Evolutionary conservation across 2,329 filamentous ascomycete species (phyloP), one percentile per base, ranked within the genome.

Genomic region (Ascocoryne sarcoides): DNA sequence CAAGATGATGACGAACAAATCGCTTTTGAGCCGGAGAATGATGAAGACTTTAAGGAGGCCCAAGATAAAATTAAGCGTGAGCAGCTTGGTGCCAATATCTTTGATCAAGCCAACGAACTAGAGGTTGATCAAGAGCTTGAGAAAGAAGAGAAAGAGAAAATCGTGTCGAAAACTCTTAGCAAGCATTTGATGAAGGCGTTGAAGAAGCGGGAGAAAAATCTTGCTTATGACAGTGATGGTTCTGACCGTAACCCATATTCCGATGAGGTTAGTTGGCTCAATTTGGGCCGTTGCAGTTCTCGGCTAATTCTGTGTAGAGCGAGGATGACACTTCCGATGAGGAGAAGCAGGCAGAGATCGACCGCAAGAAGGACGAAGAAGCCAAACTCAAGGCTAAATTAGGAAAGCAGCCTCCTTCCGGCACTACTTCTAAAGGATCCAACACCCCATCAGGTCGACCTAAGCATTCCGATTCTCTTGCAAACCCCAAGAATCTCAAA

Each of bases 1-100:
- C 85, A 89, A 51, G 85, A 94, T 54, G 87, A 93, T 54, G 87
- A 94, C 56, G 87, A 93, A 58, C 77, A 83, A 16, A 73, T 78
- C 2, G 74, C 82, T 31, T 75, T 87, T 37, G 86, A 92, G 51
- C 70, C 69, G 12, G 84, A 92, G 37, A 79, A 88, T 36, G 87
- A 94, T 45, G 89, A 95, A 50, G 84, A 89, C 36, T 65, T 72
- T 10, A 87, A 86, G 54, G 76, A 83, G 14, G 71, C 82, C 0
- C 79, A 82, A 47, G 79, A 81, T 10, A 70, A 81, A 38, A 80
- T 89, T 50, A 85, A 84, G 50, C 76, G 81, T 42, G 83, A 89
- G 55, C 88, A 93, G 60, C 70, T 93, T n/a, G 79, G 79, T 38
- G 90, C 90, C 7, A 94, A 94, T 55, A 68, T 92, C 2, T 95